These are phyloP conservation scores for Xylariaceae sp. DNA, from an alignment of 2,329 filamentous ascomycete genomes.

Conservation along the genomic window DNA sequence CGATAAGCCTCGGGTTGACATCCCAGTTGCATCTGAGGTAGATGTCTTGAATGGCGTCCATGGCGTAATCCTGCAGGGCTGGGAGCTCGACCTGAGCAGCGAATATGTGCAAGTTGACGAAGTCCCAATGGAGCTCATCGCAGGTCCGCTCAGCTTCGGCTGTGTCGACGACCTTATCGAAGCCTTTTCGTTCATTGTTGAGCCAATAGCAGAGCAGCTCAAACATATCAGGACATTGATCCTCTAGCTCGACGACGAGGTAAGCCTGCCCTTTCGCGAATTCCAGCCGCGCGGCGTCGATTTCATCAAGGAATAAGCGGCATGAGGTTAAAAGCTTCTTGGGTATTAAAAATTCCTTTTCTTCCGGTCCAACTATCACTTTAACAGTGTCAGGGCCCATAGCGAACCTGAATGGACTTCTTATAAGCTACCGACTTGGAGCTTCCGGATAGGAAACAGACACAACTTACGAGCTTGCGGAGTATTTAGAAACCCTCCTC, in stretches of 20 bases:
- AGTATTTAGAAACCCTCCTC: conserved; percentile 19
- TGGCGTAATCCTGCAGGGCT: conserved; percentile 57
- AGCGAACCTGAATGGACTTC: conserved; percentile 15
- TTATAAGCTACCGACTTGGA: conserved; percentile 1
- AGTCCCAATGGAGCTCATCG: conserved; percentile 56
- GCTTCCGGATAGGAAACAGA: neutral
- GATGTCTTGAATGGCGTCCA: conserved; percentile 62
- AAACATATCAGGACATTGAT: conserved; percentile 40
- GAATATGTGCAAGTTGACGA: conserved; percentile 61
- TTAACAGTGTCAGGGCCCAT: conserved; percentile 31
- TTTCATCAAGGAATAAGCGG: conserved; percentile 33
- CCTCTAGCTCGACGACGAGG: conserved; percentile 34
- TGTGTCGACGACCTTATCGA: conserved; percentile 33
- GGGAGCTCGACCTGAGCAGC: conserved; percentile 54
- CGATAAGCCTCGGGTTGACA: conserved; percentile 53
- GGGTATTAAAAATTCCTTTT: conserved; percentile 35
- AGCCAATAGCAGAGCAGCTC: conserved; percentile 41
- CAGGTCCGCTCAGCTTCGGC: conserved; percentile 28
- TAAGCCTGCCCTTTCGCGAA: conserved; percentile 28
- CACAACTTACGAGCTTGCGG: conserved; percentile 27
- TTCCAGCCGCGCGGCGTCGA: conserved; percentile 30
- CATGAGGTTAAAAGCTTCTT: conserved; percentile 35
- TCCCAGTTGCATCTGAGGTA: conserved; percentile 63
- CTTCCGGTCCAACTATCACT: conserved; percentile 36
- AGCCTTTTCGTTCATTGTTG: conserved; percentile 27